Conservation (phyloP, 345 rosid genomes). For the Brassica carinata region DNA sequence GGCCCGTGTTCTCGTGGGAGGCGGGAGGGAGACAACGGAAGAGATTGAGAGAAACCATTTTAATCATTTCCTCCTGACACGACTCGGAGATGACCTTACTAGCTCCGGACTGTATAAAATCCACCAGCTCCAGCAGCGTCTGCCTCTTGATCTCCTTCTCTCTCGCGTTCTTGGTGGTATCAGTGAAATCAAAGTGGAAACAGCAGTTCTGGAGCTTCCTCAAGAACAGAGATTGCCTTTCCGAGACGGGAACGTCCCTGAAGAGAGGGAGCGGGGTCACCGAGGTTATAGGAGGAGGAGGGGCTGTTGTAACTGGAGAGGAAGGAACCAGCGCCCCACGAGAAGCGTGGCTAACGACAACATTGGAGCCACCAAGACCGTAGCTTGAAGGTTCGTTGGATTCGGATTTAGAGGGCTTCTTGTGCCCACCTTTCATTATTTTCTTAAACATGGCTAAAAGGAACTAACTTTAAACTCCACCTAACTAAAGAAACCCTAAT, state of each 20-base stretch:
- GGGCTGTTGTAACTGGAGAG: neutral
- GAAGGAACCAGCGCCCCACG: conserved; percentile 40
- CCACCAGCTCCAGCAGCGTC: conserved; percentile 77
- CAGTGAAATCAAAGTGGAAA: conserved; percentile 70
- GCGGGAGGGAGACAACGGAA: neutral
- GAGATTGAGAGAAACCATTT: neutral
- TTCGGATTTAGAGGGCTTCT: conserved; percentile 78
- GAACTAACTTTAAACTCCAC: neutral
- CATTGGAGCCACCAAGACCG: conserved; percentile 53
- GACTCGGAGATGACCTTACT: conserved; percentile 71
- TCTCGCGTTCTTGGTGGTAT: conserved; percentile 55
- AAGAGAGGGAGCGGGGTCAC: conserved; percentile 70
- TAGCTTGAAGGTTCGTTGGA: conserved; percentile 48
- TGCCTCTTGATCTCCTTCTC: conserved; percentile 92
- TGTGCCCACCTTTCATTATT: conserved; percentile 78
- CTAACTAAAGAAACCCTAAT: conserved; percentile 28
- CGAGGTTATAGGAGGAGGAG: conserved; percentile 54
- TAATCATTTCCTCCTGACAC: conserved; percentile 15
- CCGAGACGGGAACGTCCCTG: conserved; percentile 63
- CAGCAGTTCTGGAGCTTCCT: conserved; percentile 78
- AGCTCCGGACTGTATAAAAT: conserved; percentile 79
- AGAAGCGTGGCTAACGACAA: conserved; percentile 73
- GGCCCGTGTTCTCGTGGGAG: neutral
- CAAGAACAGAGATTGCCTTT: conserved; percentile 63
- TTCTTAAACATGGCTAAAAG: conserved; percentile 67